Evolutionary conservation across 768 basidiomycete species (phyloP), one percentile per base, ranked within the genome.

Genomic region (Suillus discolor): DNA sequence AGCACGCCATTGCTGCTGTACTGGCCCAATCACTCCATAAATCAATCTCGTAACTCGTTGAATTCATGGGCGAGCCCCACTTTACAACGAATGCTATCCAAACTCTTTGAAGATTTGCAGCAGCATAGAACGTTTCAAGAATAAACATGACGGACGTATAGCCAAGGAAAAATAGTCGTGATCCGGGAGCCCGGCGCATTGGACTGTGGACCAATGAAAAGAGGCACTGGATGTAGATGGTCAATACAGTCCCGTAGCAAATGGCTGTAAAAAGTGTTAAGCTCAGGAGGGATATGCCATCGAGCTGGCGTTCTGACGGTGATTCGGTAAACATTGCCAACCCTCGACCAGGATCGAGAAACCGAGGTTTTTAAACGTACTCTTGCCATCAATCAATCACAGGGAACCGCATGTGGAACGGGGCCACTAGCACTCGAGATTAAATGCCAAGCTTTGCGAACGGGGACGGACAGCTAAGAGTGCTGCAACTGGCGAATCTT

Each of bases 51-150:
- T 47, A 73, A 79, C 23, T 66, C 51, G 36, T 61, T 18, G 76
- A 73, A 23, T 8, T 4, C 23, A 13, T 38, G 1, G 68, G 68
- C 41, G 71, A 78, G 28, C 67, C 39, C 60, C 77, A 68, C 55
- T 79, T 74, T 12, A 78, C 66, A 49, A 78, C 68, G 60, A 71
- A 78, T 64, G 69, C 70, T 7, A 79, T 59, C 57, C 73, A 68
- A 9, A 78, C 69, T 9, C 70, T 69, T 53, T 71, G 72, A 44
- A 75, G 73, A 62, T 74, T 77, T 31, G 71, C 69, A 36, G 70
- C 67, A n/a, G 70, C 69, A 51, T 71, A 78, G 39, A 78, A 4
- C 7, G 74, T 74, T 47, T 61, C 73, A 12, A 77, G 59, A 31
- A 72, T 51, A 44, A 79, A 79, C 41, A 78, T 28, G 61, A 69